phyloP scores from a whole-genome alignment of 371 early-diverging fungal species.

The Blakeslea trispora region DNA sequence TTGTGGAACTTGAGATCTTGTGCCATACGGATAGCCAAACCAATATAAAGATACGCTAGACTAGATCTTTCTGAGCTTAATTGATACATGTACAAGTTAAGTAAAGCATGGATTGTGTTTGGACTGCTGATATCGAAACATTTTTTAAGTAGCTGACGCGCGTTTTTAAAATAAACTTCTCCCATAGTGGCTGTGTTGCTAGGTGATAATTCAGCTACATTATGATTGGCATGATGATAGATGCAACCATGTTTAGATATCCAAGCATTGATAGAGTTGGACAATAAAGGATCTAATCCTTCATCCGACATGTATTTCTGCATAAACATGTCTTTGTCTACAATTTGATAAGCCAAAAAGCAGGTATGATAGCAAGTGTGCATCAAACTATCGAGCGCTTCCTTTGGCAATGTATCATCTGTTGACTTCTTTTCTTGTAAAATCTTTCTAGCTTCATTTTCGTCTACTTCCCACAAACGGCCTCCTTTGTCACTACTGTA shows the following conservation, averaged over 20 bases:
- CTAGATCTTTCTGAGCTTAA: slow-evolving; percentile 58
- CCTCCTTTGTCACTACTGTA: slow-evolving; percentile 14
- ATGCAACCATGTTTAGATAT: slow-evolving; percentile 54
- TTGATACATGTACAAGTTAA: slow-evolving; percentile 68
- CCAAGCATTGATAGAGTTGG: slow-evolving; percentile 61
- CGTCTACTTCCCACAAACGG: slow-evolving; percentile 49
- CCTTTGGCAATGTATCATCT: slow-evolving; percentile 25
- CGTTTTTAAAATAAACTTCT: slow-evolving; percentile 58
- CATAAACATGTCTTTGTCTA: slow-evolving; percentile 53
- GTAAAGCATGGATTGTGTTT: slow-evolving; percentile 56
- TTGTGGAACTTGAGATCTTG: slow-evolving; percentile 65
- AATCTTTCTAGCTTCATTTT: slow-evolving; percentile 43
- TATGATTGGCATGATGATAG: slow-evolving; percentile 41
- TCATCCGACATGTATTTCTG: slow-evolving; percentile 29
- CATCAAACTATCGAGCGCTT: slow-evolving; percentile 40
- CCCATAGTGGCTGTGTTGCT: slow-evolving; percentile 39
- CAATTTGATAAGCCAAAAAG: slow-evolving; percentile 55
- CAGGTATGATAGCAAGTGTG: slow-evolving; percentile 56
- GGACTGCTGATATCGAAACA: slow-evolving; percentile 57
- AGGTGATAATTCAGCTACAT: neutral
- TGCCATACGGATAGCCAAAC: slow-evolving; percentile 66
- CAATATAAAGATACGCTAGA: slow-evolving; percentile 60
- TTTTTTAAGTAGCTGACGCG: slow-evolving; percentile 53
- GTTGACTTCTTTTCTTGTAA: slow-evolving; percentile 27
- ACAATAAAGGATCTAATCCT: slow-evolving; percentile 47